phyloP scores from a whole-genome alignment of 768 basidiomycete genomes.

The Boletus bicolor region DNA sequence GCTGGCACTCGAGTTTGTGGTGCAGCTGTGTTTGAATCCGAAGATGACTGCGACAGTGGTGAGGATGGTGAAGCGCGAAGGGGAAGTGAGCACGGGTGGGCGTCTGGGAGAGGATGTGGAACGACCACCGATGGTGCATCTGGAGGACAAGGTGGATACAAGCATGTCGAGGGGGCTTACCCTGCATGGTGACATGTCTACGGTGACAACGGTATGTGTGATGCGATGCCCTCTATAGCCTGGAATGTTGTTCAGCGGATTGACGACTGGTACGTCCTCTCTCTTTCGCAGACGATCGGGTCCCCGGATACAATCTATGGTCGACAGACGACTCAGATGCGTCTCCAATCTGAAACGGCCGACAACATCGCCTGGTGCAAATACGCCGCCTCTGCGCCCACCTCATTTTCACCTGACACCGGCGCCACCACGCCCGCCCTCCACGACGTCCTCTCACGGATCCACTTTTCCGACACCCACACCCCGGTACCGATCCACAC shows the following conservation, averaged over 20 bases:
- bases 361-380: slow-evolving; percentile 75
- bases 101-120: slow-evolving; percentile 11
- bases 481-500: slow-evolving; percentile 62
- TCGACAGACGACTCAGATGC: slow-evolving; percentile 56
- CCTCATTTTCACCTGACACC: too few relatives aligned
- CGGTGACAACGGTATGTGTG: slow-evolving; percentile 9
- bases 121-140: slow-evolving; percentile 25
- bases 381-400: slow-evolving; percentile 39
- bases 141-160: slow-evolving; percentile 3
- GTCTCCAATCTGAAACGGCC: slow-evolving; percentile 77
- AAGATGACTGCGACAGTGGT: slow-evolving; percentile 72
- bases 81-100: slow-evolving; percentile 11
- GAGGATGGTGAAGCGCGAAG: slow-evolving; percentile 53
- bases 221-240: neutral
- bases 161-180: neutral
- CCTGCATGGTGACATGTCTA: neutral
- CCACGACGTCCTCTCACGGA: slow-evolving; percentile 45
- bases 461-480: slow-evolving; percentile 56
- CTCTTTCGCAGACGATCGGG: slow-evolving; percentile 26
- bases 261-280: too few relatives aligned
- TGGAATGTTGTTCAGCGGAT: neutral
- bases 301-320: slow-evolving; percentile 74
- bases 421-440: slow-evolving; percentile 9
- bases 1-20: slow-evolving; percentile 77
- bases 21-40: slow-evolving; percentile 74